Evolutionary conservation across 1,139 yeast species (phyloP).

Genomic region (Neolecta irregularis): DNA sequence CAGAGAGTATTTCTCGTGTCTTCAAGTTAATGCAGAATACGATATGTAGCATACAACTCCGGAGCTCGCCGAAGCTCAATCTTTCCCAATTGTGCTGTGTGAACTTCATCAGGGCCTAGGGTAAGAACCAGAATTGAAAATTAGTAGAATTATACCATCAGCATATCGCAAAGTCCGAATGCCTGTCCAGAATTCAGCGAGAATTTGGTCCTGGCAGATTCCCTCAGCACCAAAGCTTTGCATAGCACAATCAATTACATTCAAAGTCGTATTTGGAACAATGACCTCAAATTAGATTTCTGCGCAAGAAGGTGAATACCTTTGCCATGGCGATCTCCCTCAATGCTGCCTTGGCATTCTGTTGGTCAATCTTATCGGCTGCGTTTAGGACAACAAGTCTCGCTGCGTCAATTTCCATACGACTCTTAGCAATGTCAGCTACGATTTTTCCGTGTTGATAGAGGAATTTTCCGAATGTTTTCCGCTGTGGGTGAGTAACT

Average conservation of each 20-base stretch:
- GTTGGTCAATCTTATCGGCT: slow-evolving; percentile 45
- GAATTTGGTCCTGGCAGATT: slow-evolving; percentile 44
- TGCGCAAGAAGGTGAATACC: no score
- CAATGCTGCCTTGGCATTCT: slow-evolving; percentile 42
- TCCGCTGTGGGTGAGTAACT: slow-evolving; percentile 34
- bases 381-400: slow-evolving; percentile 48
- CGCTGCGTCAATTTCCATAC: slow-evolving; percentile 44
- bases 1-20: no score
- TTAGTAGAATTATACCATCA: no score
- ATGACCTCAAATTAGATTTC: no score
- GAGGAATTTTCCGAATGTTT: slow-evolving; percentile 44
- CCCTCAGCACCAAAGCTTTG: slow-evolving; percentile 63
- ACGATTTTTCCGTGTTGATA: slow-evolving; percentile 40
- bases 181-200: slow-evolving; percentile 42
- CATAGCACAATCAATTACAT: slow-evolving; percentile 49
- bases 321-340: slow-evolving; percentile 54
- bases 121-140: no score
- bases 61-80: slow-evolving; percentile 29
- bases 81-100: slow-evolving; percentile 44
- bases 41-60: slow-evolving; percentile 19
- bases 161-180: slow-evolving; percentile 52
- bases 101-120: slow-evolving; percentile 71
- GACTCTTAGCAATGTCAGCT: slow-evolving; percentile 39
- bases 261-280: slow-evolving; percentile 43
- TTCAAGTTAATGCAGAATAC: no score